These are phyloP conservation scores for Boechera retrofracta DNA, from an alignment of 345 rosid species.

Conservation along the genomic window DNA sequence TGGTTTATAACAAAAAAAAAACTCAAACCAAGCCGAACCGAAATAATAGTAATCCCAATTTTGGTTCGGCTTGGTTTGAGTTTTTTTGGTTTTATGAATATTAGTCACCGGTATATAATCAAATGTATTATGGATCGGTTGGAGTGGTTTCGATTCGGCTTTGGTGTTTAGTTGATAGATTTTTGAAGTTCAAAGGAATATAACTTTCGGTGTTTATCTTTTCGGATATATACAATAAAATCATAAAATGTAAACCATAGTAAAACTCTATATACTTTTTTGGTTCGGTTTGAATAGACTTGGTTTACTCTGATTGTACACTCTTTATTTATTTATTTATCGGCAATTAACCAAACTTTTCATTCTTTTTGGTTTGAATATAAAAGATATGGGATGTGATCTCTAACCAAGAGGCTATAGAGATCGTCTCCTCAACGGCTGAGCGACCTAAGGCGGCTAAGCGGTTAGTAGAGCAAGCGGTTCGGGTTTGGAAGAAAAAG, in stretches of 20 bases:
- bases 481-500: constrained; percentile 70
- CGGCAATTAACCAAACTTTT: not conserved
- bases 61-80: too few relatives aligned
- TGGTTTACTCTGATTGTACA: not conserved
- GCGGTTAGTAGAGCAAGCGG: constrained; percentile 67
- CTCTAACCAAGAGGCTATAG: constrained; percentile 84
- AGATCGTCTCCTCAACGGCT: constrained; percentile 63
- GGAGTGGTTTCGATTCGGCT: not conserved
- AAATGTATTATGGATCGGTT: too few relatives aligned
- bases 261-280: not conserved
- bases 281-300: not conserved
- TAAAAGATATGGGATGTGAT: constrained; percentile 93
- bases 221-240: not conserved
- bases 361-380: not conserved
- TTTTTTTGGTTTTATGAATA: too few relatives aligned
- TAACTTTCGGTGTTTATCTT: not conserved
- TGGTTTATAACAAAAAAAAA: too few relatives aligned
- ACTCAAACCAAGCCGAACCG: too few relatives aligned
- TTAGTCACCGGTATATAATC: too few relatives aligned
- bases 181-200: not conserved
- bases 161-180: not conserved
- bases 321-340: not conserved
- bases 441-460: constrained; percentile 80
- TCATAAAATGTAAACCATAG: not conserved
- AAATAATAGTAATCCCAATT: too few relatives aligned